Evolutionary conservation across 1,284 basidiomycete species (phyloP).

Genomic region (Athelia sp.): DNA sequence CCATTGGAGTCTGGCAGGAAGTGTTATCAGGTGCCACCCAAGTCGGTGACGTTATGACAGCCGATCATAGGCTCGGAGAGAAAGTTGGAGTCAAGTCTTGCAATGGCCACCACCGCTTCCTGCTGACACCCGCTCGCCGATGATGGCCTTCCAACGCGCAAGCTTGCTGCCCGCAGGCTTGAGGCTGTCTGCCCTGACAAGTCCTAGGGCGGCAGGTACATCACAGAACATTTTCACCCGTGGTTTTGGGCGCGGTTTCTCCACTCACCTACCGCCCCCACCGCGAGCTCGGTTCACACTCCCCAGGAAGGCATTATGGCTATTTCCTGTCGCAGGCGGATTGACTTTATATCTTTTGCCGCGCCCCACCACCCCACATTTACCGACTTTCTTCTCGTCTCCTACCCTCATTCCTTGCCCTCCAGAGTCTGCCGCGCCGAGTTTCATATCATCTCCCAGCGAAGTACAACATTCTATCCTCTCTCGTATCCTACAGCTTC

Average conservation of each 20-base stretch:
- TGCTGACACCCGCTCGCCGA: not conserved
- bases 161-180: not conserved
- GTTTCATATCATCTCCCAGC: conserved; percentile 54
- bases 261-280: conserved; percentile 20
- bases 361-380: conserved; percentile 32
- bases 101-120: too few relatives aligned
- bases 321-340: conserved; percentile 52
- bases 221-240: conserved; percentile 11
- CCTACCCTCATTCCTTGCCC: conserved; percentile 61
- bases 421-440: conserved; percentile 15
- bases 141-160: not conserved
- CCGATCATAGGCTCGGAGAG: too few relatives aligned
- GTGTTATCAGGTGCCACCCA: too few relatives aligned
- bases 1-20: too few relatives aligned
- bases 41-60: too few relatives aligned
- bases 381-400: conserved; percentile 49
- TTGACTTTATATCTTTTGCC: conserved; percentile 36
- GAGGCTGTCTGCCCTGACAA: not conserved
- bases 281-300: conserved; percentile 18
- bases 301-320: conserved; percentile 40
- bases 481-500: conserved; percentile 35
- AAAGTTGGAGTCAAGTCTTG: too few relatives aligned
- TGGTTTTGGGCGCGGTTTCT: conserved; percentile 17
- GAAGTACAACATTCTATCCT: conserved; percentile 48
- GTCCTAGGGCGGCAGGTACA: conserved; percentile 10